A percentile compares a stretch with the other conserved stretches of the same genome.
phyloP scores from a whole-genome alignment of 192 early-diverging fungal genomes.

The Gryganskiella cystojenkinii region DNA sequence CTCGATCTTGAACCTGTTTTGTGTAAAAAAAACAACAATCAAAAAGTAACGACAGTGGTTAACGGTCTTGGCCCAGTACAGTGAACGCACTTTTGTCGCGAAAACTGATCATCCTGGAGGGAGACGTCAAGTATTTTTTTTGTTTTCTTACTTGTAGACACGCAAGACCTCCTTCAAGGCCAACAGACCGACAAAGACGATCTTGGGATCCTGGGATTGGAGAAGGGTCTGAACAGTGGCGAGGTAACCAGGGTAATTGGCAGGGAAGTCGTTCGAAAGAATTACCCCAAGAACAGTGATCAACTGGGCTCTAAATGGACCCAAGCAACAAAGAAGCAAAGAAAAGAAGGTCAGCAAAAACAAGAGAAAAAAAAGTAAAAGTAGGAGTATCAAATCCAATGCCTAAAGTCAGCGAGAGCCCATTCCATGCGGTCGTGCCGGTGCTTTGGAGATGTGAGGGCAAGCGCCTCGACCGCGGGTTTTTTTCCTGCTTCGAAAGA shows the following conservation, averaged over 20 bases:
- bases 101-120: too few species aligned
- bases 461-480: too few species aligned
- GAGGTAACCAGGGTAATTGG: constrained; percentile 85
- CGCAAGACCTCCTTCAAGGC: constrained; percentile 86
- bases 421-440: too few species aligned
- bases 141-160: constrained; percentile 73
- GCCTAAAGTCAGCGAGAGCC: neutral
- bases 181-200: constrained; percentile 82
- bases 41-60: neutral
- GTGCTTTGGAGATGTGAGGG: too few species aligned
- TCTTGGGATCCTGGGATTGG: constrained; percentile 70
- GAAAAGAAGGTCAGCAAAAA: neutral
- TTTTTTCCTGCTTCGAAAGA: too few species aligned
- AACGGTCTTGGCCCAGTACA: neutral
- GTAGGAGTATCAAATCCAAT: neutral
- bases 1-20: constrained; percentile 66
- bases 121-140: too few species aligned
- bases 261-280: constrained; percentile 81
- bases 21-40: too few species aligned
- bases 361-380: neutral
- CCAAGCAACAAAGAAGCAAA: neutral
- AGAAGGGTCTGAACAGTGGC: constrained; percentile 72
- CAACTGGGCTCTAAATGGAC: constrained; percentile 74
- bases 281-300: constrained; percentile 80
- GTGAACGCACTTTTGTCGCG: neutral